Evolutionary conservation across 164 flowering plant genomes (phyloP), one percentile per base, ranked within the genome.

Genomic region (Warburgia ugandensis): DNA sequence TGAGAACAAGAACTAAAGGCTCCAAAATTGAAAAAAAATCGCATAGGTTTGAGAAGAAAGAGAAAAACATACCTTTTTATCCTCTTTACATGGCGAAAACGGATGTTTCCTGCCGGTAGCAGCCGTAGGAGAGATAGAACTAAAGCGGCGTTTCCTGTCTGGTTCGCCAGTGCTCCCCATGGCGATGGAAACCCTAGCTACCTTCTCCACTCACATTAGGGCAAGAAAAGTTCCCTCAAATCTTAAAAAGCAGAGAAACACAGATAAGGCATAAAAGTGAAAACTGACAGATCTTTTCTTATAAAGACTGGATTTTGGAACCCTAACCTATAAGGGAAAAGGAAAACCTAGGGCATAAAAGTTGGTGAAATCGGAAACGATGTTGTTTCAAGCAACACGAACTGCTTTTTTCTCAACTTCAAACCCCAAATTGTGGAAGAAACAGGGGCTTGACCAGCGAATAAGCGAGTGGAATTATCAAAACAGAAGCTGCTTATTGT

Each of bases 141-240:
- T 72, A 37, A 91, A 57, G 64, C 81, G 88, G 49, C 95, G 75
- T 62, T 91, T 91, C 37, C 87, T 71, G 68, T 91, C 98, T 7
- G 92, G 68, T 58, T 84, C 96, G 43, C 86, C 91, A 1, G 91
- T 91, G 64, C 98, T 84, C 63, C 79, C 97, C 97, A 90, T 90
- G 29, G 43, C 42, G 35, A 28, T 3, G 38, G 11, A 48, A 66
- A 61, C 63, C 66, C 66, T 55, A 66, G 40, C 43, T 47, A 41
- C 2, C 25, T 27, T 19, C 48, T 32, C 19, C 41, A 11, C 56
- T 54, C 64, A 49, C 60, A 57, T 61, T 57, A 66, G 58, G 48
- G 54, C 35, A 41, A 35, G 27, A 2, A 16, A 38, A 12, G 28
- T 29, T 14, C 14, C 14, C 14, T 23, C 49, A 22, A 19, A n/a